Evolutionary conservation across 2,329 filamentous ascomycete species (phyloP).

Genomic region (Passalora sequoiae): DNA sequence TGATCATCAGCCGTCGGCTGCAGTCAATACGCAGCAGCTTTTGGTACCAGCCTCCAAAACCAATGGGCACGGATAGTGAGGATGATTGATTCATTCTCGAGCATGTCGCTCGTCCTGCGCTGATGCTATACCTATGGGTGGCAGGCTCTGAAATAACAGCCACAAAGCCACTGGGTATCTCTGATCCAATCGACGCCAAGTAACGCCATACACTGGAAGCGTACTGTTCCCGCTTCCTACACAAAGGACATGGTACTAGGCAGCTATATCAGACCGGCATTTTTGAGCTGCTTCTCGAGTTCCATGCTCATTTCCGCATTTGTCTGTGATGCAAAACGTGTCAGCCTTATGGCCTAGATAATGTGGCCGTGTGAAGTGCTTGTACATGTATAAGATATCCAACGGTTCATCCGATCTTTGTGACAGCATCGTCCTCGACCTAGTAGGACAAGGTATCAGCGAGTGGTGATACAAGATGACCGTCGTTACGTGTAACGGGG

Average conservation of each 20-base stretch:
- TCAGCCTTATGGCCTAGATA: conserved; percentile 11
- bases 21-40: too few species aligned
- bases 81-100: conserved; percentile 26
- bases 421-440: conserved; percentile 40
- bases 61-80: conserved; percentile 18
- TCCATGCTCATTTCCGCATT: conserved; percentile 23
- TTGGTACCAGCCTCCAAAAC: conserved; percentile 15
- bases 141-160: conserved; percentile 30
- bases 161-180: conserved; percentile 25
- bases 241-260: conserved; percentile 27
- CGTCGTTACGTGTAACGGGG: conserved; percentile 6
- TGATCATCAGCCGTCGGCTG: too few species aligned
- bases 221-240: conserved; percentile 27
- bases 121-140: conserved; percentile 26
- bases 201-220: conserved; percentile 30
- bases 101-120: conserved; percentile 23
- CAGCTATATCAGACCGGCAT: conserved; percentile 27
- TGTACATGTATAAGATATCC: conserved; percentile 13
- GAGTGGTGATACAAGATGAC: conserved; percentile 23
- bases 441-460: conserved; percentile 30
- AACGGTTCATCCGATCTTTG: conserved; percentile 58
- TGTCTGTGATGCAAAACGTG: conserved; percentile 18
- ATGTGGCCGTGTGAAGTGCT: conserved; percentile 7
- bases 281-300: conserved; percentile 29
- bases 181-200: conserved; percentile 25